phyloP scores from a whole-genome alignment of 208 protist species.

The Lotmaria passim region DNA sequence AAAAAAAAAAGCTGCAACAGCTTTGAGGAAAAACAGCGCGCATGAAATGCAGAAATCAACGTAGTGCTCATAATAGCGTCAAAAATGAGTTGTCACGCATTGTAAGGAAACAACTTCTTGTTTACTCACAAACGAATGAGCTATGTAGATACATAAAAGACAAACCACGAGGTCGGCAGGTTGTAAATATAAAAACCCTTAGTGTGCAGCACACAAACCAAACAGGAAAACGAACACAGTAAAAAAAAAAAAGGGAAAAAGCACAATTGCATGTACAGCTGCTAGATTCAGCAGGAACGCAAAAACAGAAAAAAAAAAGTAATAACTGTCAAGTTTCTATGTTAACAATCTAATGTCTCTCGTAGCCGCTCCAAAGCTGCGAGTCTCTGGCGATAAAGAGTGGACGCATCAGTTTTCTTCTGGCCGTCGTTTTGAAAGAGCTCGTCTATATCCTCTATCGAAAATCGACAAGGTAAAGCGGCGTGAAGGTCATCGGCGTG shows the following conservation, averaged over 20 bases:
- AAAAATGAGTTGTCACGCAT: too few species aligned
- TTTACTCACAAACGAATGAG: too few species aligned
- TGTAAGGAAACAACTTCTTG: too few species aligned
- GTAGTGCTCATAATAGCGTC: too few species aligned
- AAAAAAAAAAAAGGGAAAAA: constrained; percentile 6
- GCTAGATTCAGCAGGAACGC: background rate
- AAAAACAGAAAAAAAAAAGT: constrained; percentile 1
- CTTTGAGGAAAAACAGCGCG: too few species aligned
- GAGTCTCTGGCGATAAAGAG: constrained; percentile 17
- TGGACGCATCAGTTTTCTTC: background rate
- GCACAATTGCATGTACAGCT: background rate
- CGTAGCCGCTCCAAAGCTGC: constrained; percentile 15
- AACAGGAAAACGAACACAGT: too few species aligned
- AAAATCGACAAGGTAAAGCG: constrained; percentile 29
- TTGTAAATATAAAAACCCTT: too few species aligned
- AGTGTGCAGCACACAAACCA: too few species aligned
- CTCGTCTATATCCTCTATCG: constrained; percentile 5
- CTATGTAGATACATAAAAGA: too few species aligned
- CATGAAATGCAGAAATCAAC: too few species aligned
- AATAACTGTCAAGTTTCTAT: background rate
- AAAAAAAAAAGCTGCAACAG: too few species aligned
- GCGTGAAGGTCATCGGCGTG: constrained; percentile 12
- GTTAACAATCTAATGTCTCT: constrained; percentile 22
- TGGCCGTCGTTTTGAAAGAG: background rate
- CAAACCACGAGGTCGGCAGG: too few species aligned